phyloP scores from a whole-genome alignment of 352 stramenopile species.

The Globisporangium takayamanum region DNA sequence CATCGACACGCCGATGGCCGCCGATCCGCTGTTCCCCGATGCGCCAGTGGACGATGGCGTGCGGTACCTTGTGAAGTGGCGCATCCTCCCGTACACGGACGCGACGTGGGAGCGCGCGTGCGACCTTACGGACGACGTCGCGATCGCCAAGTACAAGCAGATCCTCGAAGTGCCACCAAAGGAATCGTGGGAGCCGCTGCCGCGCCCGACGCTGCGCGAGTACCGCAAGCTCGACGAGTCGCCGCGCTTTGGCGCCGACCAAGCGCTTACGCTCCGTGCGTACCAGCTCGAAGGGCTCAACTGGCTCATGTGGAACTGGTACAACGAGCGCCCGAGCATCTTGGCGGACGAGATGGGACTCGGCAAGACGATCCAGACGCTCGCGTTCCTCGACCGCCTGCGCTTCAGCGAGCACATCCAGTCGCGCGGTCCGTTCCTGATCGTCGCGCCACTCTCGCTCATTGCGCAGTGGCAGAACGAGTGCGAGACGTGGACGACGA shows the following conservation, averaged over 20 bases:
- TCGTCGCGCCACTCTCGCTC: slow-evolving; percentile 97
- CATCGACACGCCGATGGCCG: slow-evolving; percentile 46
- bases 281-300: slow-evolving; percentile 88
- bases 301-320: slow-evolving; percentile 89
- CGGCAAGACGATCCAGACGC: slow-evolving; percentile 90
- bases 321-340: slow-evolving; percentile 85
- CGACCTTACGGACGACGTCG: slow-evolving; percentile 81
- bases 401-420: slow-evolving; percentile 86
- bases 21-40: slow-evolving; percentile 47
- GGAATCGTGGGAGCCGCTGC: slow-evolving; percentile 48
- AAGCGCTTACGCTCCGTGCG: slow-evolving; percentile 61
- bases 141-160: slow-evolving; percentile 69
- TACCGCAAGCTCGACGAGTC: slow-evolving; percentile 85
- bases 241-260: slow-evolving; percentile 63
- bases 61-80: slow-evolving; percentile 87
- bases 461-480: slow-evolving; percentile 99
- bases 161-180: slow-evolving; percentile 50
- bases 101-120: slow-evolving; percentile 85
- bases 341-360: slow-evolving; percentile 91
- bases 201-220: slow-evolving; percentile 67
- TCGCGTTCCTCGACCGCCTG: slow-evolving; percentile 93
- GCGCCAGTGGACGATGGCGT: slow-evolving; percentile 79
- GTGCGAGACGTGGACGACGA: slow-evolving; percentile 97
- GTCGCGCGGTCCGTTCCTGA: slow-evolving; percentile 94
- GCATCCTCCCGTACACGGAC: slow-evolving; percentile 78